Base-by-base conservation (phyloP, 2,329 filamentous ascomycete species). In the Conoideocrella luteorostrata region DNA sequence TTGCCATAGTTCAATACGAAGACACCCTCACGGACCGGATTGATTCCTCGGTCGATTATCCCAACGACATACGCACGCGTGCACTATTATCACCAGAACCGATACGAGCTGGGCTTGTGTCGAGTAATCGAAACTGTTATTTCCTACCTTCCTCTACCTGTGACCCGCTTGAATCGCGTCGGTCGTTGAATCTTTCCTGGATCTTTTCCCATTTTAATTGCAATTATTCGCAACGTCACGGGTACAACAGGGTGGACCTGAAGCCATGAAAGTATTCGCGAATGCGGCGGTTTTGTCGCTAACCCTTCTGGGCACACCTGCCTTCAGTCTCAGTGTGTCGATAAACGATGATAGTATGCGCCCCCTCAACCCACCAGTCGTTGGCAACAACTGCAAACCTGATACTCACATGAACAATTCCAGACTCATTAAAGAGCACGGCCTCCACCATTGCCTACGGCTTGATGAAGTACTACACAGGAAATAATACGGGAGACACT, bases 401-500 rank as follows among this genome's bases (percentile, higher is more conserved):
- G 20, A 7, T 24, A 40, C 38, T 42, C 7, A 42, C 11, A 29
- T 21, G 10, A 12, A 18, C 15, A 23, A 22, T 9, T 29, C 21
- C 29, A 78, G 74, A 63, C 38, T 77, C 75, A 0, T 56, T 79
- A 43, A 76, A 73, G 47, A 56, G 63, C 7, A 70, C 70, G 1
- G 71, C 74, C 3, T 59, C 60, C 39, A 72, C 68, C 15, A 65
- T 74, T 44, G 72, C 71, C 22, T 72, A 61, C 43, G 70, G 68
- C 18, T 48, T 75, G 41, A 62, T 73, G 54, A 70, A 65, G 33
- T 77, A 64, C 53, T 77, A 77, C 51, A 72, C 69, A 1, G 77
- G 77, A 45, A 79, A 80, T 60, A 72, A 76, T 52, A 78, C 77
- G 0, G 77, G 77, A 45, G 76, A 80, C 50, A 65, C 65, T 0